These are phyloP conservation scores for Mallotus repandus DNA, from an alignment of 441 rosid genomes.

Conservation along the genomic window DNA sequence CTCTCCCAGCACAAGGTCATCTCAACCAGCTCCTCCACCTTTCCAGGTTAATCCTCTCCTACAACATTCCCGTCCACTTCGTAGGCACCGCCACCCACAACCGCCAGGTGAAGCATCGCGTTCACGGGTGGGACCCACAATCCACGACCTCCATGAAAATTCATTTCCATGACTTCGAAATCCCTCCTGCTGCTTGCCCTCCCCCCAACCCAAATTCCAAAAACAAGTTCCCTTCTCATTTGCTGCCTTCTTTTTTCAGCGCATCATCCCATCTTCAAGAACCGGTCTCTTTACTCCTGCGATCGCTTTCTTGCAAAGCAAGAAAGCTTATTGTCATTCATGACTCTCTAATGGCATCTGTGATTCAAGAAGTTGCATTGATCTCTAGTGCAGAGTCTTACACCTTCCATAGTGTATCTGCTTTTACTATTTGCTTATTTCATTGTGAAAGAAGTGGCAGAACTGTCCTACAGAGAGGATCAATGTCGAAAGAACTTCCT, in stretches of 20 bases:
- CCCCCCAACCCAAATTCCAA: slow-evolving; percentile 37
- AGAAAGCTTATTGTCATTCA: slow-evolving; percentile 41
- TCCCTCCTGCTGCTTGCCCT: slow-evolving; percentile 40
- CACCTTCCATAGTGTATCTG: slow-evolving; percentile 47
- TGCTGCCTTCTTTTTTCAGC: slow-evolving; percentile 40
- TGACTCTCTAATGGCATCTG: slow-evolving; percentile 52
- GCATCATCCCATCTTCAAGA: slow-evolving; percentile 35
- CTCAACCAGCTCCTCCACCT: slow-evolving; percentile 54
- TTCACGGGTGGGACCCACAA: slow-evolving; percentile 30
- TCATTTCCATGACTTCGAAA: slow-evolving; percentile 43
- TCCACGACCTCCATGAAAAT: slow-evolving; percentile 11
- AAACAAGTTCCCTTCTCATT: slow-evolving; percentile 52
- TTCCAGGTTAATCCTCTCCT: slow-evolving; percentile 36
- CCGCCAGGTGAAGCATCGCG: slow-evolving; percentile 47
- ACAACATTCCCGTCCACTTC: slow-evolving; percentile 43
- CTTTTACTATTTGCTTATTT: slow-evolving; percentile 31
- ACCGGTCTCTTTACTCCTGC: slow-evolving; percentile 36
- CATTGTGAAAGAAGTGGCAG: slow-evolving; percentile 23
- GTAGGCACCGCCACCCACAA: slow-evolving; percentile 46
- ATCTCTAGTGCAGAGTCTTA: slow-evolving; percentile 44
- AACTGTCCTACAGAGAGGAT: not conserved
- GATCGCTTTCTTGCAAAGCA: slow-evolving; percentile 32
- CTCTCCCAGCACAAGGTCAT: slow-evolving; percentile 61
- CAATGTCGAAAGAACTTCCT: slow-evolving; percentile 23
- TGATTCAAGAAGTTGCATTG: slow-evolving; percentile 34